Conservation (phyloP, 305 asterid species). For the Fraxinus floribunda region DNA sequence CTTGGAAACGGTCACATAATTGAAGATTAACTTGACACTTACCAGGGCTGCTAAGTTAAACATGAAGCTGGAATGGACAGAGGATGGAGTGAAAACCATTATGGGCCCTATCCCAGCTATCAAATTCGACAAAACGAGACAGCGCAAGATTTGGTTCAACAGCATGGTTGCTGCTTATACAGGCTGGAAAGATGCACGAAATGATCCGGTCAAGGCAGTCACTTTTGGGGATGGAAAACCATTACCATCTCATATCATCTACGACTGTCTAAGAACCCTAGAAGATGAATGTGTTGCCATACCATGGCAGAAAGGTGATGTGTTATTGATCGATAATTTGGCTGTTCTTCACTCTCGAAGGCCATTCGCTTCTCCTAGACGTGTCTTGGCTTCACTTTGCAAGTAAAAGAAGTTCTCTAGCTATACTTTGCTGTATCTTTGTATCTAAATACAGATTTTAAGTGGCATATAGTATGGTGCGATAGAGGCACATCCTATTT, state of each 20-base stretch:
- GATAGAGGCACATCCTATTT: neutral
- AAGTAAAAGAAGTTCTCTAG: conserved; percentile 34
- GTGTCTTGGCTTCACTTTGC: conserved; percentile 81
- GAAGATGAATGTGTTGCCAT: conserved; percentile 74
- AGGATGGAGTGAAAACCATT: conserved; percentile 58
- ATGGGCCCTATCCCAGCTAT: conserved; percentile 92
- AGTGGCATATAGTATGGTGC: neutral
- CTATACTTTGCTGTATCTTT: neutral
- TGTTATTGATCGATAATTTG: conserved; percentile 68
- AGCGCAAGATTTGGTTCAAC: conserved; percentile 83
- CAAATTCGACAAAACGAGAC: conserved; percentile 53
- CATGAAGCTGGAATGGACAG: conserved; percentile 84
- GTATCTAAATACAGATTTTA: neutral
- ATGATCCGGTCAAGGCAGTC: conserved; percentile 79
- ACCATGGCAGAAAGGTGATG: conserved; percentile 84
- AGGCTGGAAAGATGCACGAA: conserved; percentile 75
- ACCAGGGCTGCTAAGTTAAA: conserved; percentile 74
- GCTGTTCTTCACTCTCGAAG: conserved; percentile 79
- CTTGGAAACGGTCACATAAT: neutral
- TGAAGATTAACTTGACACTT: conserved; percentile 13
- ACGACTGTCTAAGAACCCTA: conserved; percentile 61
- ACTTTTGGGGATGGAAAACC: conserved; percentile 69
- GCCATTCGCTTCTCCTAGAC: conserved; percentile 74
- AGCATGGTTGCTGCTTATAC: conserved; percentile 92
- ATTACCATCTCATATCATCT: conserved; percentile 57